Base-by-base conservation (phyloP, 2,329 filamentous ascomycete species). In the Penicillium verrucosum region DNA sequence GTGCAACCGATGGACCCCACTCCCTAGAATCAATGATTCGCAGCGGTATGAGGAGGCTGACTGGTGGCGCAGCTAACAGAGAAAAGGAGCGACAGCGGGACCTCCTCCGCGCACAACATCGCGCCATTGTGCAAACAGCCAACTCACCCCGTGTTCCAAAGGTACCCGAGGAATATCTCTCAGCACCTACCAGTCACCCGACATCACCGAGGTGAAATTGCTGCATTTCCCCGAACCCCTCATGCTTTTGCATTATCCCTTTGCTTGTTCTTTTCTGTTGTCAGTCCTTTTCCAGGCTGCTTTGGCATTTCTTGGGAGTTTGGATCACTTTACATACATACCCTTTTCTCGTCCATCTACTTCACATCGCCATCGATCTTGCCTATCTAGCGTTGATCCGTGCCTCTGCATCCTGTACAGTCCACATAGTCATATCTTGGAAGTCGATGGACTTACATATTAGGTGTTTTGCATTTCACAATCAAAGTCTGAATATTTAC, bases 151-250 rank as follows among this genome's bases (percentile, higher is more conserved):
- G 75, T 21, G 78, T 81, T 11, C 78, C 78, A 4, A 78, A 78
- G 58, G 77, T 81, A 8, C 78, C 78, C 0, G 65, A 74, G 42
- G 78, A 79, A 53, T 81, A 79, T 65, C 71, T 80, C 40, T 66
- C 69, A 12, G 74, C 72, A 6, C 63, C 71, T 30, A 65, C 63
- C 23, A 75, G 71, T 51, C 73, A 73, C 48, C 72, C 71, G 21
- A 61, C 71, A 9, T 74, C 73, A 4, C 72, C 72, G 11, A 68
- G 70, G 32, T 68, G 64, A 46, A 36, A 21, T 12, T 21, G 5
- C 16, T 29, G 9, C 21, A 45, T 29, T 16, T 16, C 7, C 16
- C 37, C 8, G 18, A 10, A n/a, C 30, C 5, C 12, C 11, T 18
- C 44, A 27, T 23, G 43, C 25, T 50, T 46, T 12, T 42, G 21